A percentile compares a stretch with the other conserved stretches of the same genome.
Evolutionary conservation across 208 protist species (phyloP).

Genomic region (Leptomonas seymouri): DNA sequence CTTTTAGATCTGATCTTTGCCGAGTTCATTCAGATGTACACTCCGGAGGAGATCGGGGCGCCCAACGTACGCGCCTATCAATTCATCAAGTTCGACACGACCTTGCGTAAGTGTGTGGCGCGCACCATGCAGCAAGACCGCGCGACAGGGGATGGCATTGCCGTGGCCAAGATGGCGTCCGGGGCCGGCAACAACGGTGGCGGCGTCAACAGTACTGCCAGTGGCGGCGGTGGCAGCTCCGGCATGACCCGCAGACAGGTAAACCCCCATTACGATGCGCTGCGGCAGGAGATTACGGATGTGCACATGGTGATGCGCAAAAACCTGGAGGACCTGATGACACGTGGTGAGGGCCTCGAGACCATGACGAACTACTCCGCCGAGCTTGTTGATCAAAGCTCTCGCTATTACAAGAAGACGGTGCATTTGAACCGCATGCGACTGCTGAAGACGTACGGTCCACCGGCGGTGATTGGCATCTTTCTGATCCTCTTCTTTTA

Average conservation of each 20-base stretch:
- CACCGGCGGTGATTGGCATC: conserved; percentile 60
- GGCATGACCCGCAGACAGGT: conserved; percentile 64
- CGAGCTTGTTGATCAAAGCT: conserved; percentile 81
- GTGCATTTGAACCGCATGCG: conserved; percentile 91
- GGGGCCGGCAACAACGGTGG: conserved; percentile 6
- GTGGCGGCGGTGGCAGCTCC: conserved; percentile 20
- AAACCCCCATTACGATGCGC: conserved; percentile 75
- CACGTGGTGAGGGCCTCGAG: conserved; percentile 86
- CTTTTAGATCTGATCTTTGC: conserved; percentile 82
- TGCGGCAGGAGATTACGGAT: conserved; percentile 86
- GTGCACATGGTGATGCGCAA: conserved; percentile 92
- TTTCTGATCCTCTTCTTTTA: conserved; percentile 81
- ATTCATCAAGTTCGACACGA: conserved; percentile 90
- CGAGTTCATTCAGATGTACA: conserved; percentile 74
- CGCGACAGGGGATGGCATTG: conserved; percentile 47
- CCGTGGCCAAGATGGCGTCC: conserved; percentile 25
- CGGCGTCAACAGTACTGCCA: conserved; percentile 19
- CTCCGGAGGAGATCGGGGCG: conserved; percentile 52
- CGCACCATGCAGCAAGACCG: conserved; percentile 74
- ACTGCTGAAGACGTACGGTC: conserved; percentile 82
- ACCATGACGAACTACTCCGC: conserved; percentile 89
- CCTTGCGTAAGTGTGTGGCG: conserved; percentile 74
- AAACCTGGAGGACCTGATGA: conserved; percentile 91
- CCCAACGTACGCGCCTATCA: conserved; percentile 76
- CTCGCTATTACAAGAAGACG: conserved; percentile 86